Base-by-base conservation (phyloP, 306 rosid genomes). In the Senna siamea region DNA sequence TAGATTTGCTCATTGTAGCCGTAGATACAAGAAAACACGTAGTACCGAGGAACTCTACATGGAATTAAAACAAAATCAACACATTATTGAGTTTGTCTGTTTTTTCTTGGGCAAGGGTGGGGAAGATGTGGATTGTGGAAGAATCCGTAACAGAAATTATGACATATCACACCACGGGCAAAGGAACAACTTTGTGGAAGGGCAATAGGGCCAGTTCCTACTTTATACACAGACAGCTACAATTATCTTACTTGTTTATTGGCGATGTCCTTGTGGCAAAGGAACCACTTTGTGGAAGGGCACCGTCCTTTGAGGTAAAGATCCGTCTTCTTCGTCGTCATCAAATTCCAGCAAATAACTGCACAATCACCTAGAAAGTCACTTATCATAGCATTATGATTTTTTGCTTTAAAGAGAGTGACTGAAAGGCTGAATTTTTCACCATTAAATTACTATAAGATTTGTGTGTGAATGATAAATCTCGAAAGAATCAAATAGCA, bases 321-420 rank as follows among this genome's bases (percentile, higher is more conserved):
- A 15, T 5, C 54, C 54, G 54, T 48, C 54, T 48, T 48, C 54
- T 48, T 48, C 54, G 54, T 48, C 54, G 2, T 48, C 54, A n/a
- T 48, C 54, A 48, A 48, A 48, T 48, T 48, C 54, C 54, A 48
- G 54, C 20, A 48, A 48, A n/a, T 48, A 48, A 48, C 54, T 48
- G 54, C 54, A 15, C 54, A n/a, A 5, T 48, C 54, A 48, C 9
- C 54, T 48, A 48, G 9, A 15, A 15, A 5, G 20, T 48, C 8
- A 48, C 15, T 48, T 15, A 47, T 14, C 19, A 47, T 15, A 47
- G 15, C 50, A 44, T 43, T 43, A 43, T n/a, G n/a, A n/a, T n/a
- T n/a, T n/a, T n/a, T n/a, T n/a, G n/a, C n/a, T n/a, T n/a, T n/a
- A n/a, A n/a, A n/a, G n/a, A n/a, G n/a, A n/a, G n/a, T n/a, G 30